Evolutionary conservation across 352 stramenopile species (phyloP).

Genomic region (Globisporangium megalacanthum): DNA sequence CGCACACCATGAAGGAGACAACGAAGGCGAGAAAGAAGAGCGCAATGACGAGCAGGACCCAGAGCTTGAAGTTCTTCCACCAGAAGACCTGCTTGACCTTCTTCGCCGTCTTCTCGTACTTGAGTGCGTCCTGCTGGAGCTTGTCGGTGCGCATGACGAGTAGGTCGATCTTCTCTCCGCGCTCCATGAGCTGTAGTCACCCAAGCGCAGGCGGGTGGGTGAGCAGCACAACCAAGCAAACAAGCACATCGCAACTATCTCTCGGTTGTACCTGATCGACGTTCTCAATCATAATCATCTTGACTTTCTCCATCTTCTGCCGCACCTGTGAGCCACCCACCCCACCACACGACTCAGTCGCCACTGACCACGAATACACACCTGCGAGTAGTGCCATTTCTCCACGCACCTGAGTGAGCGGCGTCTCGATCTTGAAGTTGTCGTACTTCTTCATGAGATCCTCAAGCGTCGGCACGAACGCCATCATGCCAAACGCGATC

Average conservation of each 20-base stretch:
- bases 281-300: slow-evolving; percentile 98
- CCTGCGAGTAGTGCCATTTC: not conserved
- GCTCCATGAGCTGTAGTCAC: slow-evolving; percentile 89
- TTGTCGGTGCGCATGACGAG: slow-evolving; percentile 84
- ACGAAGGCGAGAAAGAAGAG: slow-evolving; percentile 56
- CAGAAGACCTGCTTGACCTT: slow-evolving; percentile 90
- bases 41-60: slow-evolving; percentile 47
- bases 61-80: slow-evolving; percentile 86
- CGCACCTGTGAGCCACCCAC: slow-evolving; percentile 44
- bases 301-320: slow-evolving; percentile 97
- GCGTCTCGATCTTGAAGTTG: slow-evolving; percentile 77
- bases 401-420: slow-evolving; percentile 42
- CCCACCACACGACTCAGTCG: not conserved
- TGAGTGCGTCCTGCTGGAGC: slow-evolving; percentile 95
- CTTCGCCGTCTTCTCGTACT: slow-evolving; percentile 93
- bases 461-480: slow-evolving; percentile 56
- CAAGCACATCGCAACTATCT: too few relatives aligned
- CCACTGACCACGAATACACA: not conserved
- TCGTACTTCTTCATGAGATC: slow-evolving; percentile 82
- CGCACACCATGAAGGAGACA: slow-evolving; percentile 67
- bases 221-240: not conserved
- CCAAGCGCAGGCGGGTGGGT: not conserved
- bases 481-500: slow-evolving; percentile 60
- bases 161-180: slow-evolving; percentile 98
- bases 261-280: slow-evolving; percentile 79